These are phyloP conservation scores for Tolypocladium endophyticum DNA, from an alignment of 2,329 filamentous ascomycete species.

Conservation along the genomic window DNA sequence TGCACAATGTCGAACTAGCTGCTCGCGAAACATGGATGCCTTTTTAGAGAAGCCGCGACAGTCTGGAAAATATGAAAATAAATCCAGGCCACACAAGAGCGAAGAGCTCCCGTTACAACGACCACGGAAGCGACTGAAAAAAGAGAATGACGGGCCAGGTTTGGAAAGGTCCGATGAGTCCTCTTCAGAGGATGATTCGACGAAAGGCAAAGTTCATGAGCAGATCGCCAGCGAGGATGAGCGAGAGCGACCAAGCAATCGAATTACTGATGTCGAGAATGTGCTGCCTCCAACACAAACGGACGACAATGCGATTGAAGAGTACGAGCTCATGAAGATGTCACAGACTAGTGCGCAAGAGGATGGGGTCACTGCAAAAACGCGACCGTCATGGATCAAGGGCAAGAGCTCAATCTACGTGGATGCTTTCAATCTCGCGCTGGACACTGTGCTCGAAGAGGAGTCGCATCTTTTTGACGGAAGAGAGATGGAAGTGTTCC, in stretches of 20 bases:
- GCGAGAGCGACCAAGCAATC: constrained; percentile 6
- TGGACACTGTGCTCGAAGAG: constrained; percentile 81
- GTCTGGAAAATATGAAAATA: constrained; percentile 6
- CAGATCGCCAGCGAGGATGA: constrained; percentile 6
- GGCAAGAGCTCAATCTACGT: constrained; percentile 89
- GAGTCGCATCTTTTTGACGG: constrained; percentile 81
- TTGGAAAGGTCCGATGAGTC: constrained; percentile 9
- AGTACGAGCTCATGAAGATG: constrained; percentile 63
- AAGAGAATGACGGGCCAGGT: constrained; percentile 11
- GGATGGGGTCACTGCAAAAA: constrained; percentile 30
- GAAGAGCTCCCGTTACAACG: constrained; percentile 8
- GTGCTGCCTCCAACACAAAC: constrained; percentile 58
- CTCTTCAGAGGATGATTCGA: neutral
- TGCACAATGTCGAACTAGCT: constrained; percentile 3
- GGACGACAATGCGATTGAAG: constrained; percentile 62
- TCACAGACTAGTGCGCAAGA: constrained; percentile 32
- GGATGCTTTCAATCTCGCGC: constrained; percentile 88
- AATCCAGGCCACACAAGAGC: neutral
- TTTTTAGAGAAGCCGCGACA: constrained; percentile 21
- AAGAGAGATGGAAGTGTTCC: constrained; percentile 67
- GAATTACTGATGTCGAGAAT: constrained; percentile 26
- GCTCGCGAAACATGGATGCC: constrained; percentile 22
- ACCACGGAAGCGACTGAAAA: constrained; percentile 21
- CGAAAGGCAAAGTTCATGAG: neutral
- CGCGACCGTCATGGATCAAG: constrained; percentile 46